Evolutionary conservation across 768 basidiomycete species (phyloP).

Genomic region (Boletus subparvulus): DNA sequence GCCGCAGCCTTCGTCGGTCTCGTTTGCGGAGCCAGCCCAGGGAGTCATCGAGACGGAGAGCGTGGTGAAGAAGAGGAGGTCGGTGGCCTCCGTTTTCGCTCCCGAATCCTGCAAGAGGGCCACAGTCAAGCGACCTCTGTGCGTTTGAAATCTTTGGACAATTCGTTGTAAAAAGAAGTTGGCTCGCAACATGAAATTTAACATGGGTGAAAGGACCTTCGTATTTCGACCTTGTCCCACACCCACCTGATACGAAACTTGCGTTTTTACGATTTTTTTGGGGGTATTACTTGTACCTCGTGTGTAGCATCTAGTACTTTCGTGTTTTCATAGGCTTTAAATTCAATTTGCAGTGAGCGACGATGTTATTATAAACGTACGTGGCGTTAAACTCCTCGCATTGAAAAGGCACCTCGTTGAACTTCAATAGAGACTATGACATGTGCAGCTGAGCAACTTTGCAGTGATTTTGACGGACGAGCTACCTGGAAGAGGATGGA

Average conservation of each 20-base stretch:
- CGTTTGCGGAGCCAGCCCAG: not conserved
- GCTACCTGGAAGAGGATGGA: not conserved
- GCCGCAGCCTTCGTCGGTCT: not conserved
- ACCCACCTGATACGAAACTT: not conserved
- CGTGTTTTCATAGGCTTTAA: not conserved
- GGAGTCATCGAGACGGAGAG: not conserved
- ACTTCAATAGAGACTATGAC: too few relatives aligned
- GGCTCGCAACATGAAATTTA: not conserved
- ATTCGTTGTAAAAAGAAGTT: not conserved
- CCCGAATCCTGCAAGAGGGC: conserved; percentile 8
- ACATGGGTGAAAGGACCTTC: not conserved
- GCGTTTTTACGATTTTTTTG: not conserved
- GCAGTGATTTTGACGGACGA: too few relatives aligned
- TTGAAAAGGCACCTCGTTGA: too few relatives aligned
- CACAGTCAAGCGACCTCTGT: conserved; percentile 19
- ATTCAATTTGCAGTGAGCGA: too few relatives aligned
- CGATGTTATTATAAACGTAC: too few relatives aligned
- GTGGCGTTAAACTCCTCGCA: too few relatives aligned
- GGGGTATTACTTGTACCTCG: not conserved
- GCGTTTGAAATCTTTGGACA: conserved; percentile 5
- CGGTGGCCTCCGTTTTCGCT: conserved; percentile 5
- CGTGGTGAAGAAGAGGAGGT: conserved; percentile 4
- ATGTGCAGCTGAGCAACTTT: too few relatives aligned
- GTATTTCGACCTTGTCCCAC: not conserved
- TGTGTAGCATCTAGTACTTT: not conserved